These are phyloP conservation scores for Rhododendron williamsianum DNA, from an alignment of 148 eudicot genomes.

Conservation along the genomic window DNA sequence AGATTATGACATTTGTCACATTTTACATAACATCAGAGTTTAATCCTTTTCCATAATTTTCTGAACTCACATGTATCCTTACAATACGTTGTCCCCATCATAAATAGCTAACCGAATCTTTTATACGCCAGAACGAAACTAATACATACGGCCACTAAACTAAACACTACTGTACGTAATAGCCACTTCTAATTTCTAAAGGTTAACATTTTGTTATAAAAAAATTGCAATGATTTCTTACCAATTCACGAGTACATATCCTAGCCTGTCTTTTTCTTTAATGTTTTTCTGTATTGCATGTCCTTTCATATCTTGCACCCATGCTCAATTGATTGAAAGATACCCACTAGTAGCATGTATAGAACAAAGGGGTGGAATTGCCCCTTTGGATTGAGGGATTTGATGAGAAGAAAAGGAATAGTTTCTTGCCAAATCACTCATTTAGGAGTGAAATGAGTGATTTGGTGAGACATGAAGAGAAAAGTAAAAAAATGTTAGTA, in stretches of 20 bases:
- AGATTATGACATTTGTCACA: neutral
- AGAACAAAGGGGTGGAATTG: neutral
- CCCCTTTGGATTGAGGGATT: neutral
- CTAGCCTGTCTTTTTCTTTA: neutral
- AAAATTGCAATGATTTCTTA: neutral
- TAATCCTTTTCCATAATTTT: neutral
- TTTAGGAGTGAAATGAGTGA: neutral
- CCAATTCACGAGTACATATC: neutral
- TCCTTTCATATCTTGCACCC: neutral
- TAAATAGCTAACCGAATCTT: neutral
- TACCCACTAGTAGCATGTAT: neutral
- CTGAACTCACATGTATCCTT: neutral
- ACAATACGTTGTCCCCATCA: neutral
- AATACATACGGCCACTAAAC: neutral
- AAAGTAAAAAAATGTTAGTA: too few relatives aligned
- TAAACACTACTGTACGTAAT: neutral
- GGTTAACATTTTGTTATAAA: neutral
- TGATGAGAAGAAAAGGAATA: too few relatives aligned
- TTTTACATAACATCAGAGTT: neutral
- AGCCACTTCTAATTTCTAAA: neutral
- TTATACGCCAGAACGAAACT: neutral
- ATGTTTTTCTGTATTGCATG: neutral
- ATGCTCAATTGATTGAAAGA: neutral
- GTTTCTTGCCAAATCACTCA: neutral
- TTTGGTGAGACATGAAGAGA: neutral